These are phyloP conservation scores for Platanthera guangdongensis DNA, from an alignment of 106 monocot species.

Conservation along the genomic window DNA sequence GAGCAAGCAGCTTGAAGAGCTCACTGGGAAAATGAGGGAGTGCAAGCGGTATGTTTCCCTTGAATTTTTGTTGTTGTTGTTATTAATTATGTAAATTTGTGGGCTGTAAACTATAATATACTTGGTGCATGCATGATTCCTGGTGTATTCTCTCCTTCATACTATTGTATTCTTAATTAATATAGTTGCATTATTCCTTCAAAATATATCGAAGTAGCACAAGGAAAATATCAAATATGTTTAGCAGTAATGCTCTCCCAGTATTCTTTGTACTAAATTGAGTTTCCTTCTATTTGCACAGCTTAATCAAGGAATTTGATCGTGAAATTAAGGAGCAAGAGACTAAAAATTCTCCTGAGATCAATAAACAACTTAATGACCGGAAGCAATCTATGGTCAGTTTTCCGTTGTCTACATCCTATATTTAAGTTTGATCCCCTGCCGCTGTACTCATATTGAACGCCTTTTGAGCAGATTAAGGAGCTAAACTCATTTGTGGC, in stretches of 20 bases:
- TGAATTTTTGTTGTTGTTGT: not conserved
- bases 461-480: conserved; percentile 62
- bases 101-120: too few relatives aligned
- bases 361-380: conserved; percentile 79
- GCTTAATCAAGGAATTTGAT: conserved; percentile 95
- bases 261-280: not conserved
- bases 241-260: not conserved
- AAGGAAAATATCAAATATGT: too few relatives aligned
- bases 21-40: conserved; percentile 24
- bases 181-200: too few relatives aligned
- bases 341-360: conserved; percentile 51
- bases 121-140: too few relatives aligned
- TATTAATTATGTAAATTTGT: too few relatives aligned
- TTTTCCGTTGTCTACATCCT: conserved; percentile 6
- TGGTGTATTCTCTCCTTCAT: too few relatives aligned
- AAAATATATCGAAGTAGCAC: too few relatives aligned
- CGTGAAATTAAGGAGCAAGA: conserved; percentile 90
- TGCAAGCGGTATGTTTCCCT: conserved; percentile 8
- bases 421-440: not conserved
- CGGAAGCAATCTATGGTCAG: conserved; percentile 92
- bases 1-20: conserved; percentile 37
- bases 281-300: conserved; percentile 10
- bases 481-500: conserved; percentile 96
- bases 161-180: too few relatives aligned
- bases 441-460: not conserved